phyloP scores from a whole-genome alignment of 202 grass and related monocot species.

The Dendrocalamus latiflorus region DNA sequence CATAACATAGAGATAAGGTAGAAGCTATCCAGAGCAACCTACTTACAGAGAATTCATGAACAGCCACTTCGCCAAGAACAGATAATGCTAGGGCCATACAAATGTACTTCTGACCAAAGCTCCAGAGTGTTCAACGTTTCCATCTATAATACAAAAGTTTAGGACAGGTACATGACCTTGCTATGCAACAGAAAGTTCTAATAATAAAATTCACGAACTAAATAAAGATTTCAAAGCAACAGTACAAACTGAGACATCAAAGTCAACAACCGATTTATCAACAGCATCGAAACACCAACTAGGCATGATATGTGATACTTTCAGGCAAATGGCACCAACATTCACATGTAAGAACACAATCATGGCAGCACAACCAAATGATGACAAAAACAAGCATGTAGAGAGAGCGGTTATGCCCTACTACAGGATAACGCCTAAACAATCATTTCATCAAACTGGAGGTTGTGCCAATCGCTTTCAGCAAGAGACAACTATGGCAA shows the following conservation, averaged over 20 bases:
- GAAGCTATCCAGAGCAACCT: neutral
- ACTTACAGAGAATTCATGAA: neutral
- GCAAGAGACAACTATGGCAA: neutral
- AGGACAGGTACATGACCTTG: neutral
- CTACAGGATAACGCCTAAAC: neutral
- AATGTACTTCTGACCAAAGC: neutral
- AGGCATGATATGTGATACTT: neutral
- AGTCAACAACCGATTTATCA: neutral
- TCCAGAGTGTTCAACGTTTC: neutral
- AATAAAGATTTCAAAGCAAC: neutral
- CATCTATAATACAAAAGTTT: no score
- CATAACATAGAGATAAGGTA: neutral
- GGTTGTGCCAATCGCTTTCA: neutral
- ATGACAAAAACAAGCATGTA: slow-evolving; percentile 16
- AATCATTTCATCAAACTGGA: neutral
- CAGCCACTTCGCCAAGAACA: neutral
- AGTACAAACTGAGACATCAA: neutral
- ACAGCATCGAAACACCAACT: neutral
- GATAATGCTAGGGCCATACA: neutral
- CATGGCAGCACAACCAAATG: neutral
- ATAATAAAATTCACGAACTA: neutral
- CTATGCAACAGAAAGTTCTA: neutral
- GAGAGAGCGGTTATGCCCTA: neutral
- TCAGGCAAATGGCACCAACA: neutral
- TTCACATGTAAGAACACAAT: neutral